A percentile compares a stretch with the other conserved stretches of the same genome.
phyloP scores from a whole-genome alignment of 2,329 filamentous ascomycete genomes.

The Colletotrichum melonis region DNA sequence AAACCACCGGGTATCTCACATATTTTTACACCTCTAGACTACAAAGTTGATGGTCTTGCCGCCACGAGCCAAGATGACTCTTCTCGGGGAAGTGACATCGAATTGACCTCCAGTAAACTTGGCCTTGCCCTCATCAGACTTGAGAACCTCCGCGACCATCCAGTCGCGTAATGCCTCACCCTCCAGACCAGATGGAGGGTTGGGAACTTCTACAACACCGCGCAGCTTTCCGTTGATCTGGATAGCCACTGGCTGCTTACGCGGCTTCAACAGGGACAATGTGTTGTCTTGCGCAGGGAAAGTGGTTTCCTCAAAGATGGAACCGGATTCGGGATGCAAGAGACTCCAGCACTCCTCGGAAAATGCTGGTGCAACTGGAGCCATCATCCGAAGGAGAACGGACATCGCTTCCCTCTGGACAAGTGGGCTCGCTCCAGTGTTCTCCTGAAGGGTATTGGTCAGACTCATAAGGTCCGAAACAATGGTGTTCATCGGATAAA shows the following conservation, averaged over 20 bases:
- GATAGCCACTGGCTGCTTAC: conserved; percentile 70
- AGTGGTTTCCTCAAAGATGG: conserved; percentile 56
- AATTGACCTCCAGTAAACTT: conserved; percentile 62
- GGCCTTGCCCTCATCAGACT: conserved; percentile 68
- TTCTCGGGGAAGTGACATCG: conserved; percentile 65
- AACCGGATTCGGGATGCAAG: conserved; percentile 54
- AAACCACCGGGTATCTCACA: conserved; percentile 32
- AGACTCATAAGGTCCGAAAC: conserved; percentile 86
- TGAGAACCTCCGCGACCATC: conserved; percentile 70
- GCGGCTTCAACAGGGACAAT: conserved; percentile 59
- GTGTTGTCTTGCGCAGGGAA: conserved; percentile 72
- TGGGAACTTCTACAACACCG: conserved; percentile 73
- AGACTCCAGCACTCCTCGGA: conserved; percentile 83
- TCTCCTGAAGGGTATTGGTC: conserved; percentile 74
- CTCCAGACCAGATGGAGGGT: conserved; percentile 54
- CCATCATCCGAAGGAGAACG: conserved; percentile 76
- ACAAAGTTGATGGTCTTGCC: conserved; percentile 84
- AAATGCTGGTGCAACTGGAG: conserved; percentile 83
- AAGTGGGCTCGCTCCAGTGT: conserved; percentile 51
- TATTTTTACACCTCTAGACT: conserved; percentile 46
- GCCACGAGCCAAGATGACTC: conserved; percentile 73
- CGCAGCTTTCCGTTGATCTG: conserved; percentile 85
- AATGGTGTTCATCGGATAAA: conserved; percentile 84
- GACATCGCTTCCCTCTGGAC: conserved; percentile 63
- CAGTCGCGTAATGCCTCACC: conserved; percentile 65